Percentiles rank a stretch among this genome's conserved stretches.
These are phyloP conservation scores for Vicia sativa DNA, from an alignment of 306 rosid genomes.

Conservation along the genomic window DNA sequence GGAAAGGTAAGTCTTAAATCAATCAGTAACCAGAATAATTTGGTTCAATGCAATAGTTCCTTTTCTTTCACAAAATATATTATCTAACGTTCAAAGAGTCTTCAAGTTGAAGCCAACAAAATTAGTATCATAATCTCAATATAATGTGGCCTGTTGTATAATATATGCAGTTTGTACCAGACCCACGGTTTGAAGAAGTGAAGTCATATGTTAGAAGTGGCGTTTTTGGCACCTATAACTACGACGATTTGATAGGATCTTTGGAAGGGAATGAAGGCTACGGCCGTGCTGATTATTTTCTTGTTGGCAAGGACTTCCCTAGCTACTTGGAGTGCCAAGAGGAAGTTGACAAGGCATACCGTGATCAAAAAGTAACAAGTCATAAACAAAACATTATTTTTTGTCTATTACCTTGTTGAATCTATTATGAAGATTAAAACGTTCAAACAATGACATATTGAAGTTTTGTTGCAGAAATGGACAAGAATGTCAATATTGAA, in stretches of 20 bases:
- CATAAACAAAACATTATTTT: slow-evolving; percentile 10
- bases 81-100: background rate
- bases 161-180: slow-evolving; percentile 70
- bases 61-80: background rate
- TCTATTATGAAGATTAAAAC: background rate
- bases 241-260: slow-evolving; percentile 74
- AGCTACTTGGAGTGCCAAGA: slow-evolving; percentile 88
- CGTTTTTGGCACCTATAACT: slow-evolving; percentile 69
- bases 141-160: slow-evolving; percentile 10
- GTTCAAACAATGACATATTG: slow-evolving; percentile 2
- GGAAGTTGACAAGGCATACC: slow-evolving; percentile 77
- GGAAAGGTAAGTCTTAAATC: slow-evolving; percentile 59
- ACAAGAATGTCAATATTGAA: slow-evolving; percentile 92
- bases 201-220: slow-evolving; percentile 85
- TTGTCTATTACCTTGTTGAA: background rate
- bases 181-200: slow-evolving; percentile 86
- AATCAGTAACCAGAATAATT: slow-evolving; percentile 3
- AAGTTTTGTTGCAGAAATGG: slow-evolving; percentile 71
- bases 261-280: slow-evolving; percentile 94
- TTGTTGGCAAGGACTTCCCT: slow-evolving; percentile 94
- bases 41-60: slow-evolving; percentile 4
- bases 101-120: background rate
- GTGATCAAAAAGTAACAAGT: slow-evolving; percentile 59
- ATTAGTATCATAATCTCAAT: slow-evolving; percentile 4
- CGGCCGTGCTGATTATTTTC: slow-evolving; percentile 93